A percentile compares a stretch with the other conserved stretches of the same genome.
These are phyloP conservation scores for Saturnispora gosingensis DNA, from an alignment of 805 yeast genomes.

Conservation along the genomic window DNA sequence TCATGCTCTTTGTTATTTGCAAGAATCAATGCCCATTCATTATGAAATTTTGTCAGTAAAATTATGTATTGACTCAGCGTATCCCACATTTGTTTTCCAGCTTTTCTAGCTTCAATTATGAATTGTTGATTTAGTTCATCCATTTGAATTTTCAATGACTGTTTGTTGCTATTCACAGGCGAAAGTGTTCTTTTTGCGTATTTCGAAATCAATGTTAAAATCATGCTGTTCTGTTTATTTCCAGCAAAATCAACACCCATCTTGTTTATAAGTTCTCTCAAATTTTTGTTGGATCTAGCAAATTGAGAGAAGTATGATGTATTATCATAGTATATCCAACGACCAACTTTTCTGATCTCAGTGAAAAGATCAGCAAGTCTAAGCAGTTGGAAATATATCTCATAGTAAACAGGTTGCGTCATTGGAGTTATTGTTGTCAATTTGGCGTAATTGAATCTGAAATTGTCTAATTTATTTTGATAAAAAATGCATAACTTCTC, in stretches of 20 bases:
- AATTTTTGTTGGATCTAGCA: constrained; percentile 18
- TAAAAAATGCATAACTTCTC: constrained; percentile 8
- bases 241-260: constrained; percentile 26
- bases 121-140: constrained; percentile 6
- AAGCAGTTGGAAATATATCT: constrained; percentile 31
- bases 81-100: constrained; percentile 32
- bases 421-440: constrained; percentile 18
- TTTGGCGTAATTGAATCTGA: constrained; percentile 24
- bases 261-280: constrained; percentile 20
- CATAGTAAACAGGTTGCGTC: constrained; percentile 23
- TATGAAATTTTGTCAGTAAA: constrained; percentile 31
- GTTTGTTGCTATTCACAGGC: not conserved
- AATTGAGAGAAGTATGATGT: constrained; percentile 35
- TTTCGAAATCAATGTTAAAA: constrained; percentile 39
- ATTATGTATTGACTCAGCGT: constrained; percentile 14
- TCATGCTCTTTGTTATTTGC: constrained; percentile 31
- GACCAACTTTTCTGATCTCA: constrained; percentile 37
- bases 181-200: constrained; percentile 32
- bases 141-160: constrained; percentile 4
- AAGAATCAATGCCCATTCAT: constrained; percentile 30
- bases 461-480: constrained; percentile 17
- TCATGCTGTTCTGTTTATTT: constrained; percentile 40
- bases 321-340: constrained; percentile 38
- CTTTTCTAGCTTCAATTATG: constrained; percentile 31
- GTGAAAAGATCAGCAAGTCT: constrained; percentile 43